A percentile compares a stretch with the other conserved stretches of the same genome.
Evolutionary conservation across 1,284 basidiomycete genomes (phyloP).

Genomic region (Ceratobasidium sp.): DNA sequence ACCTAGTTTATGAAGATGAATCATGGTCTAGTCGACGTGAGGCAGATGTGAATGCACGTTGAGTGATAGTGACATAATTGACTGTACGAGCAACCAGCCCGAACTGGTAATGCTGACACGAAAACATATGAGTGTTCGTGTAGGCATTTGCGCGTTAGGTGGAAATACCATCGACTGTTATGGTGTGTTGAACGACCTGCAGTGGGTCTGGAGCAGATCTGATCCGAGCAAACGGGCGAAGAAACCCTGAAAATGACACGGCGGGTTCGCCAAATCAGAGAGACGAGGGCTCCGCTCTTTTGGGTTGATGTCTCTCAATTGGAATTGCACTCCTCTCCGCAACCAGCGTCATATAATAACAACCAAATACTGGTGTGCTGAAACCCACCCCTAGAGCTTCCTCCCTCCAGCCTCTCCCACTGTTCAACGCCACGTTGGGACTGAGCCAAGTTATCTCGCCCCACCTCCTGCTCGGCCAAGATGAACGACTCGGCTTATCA

Average conservation of each 20-base stretch:
- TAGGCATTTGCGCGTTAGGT: neutral
- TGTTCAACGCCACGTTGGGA: neutral
- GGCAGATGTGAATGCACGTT: neutral
- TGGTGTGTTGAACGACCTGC: neutral
- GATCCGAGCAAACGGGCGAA: too few species aligned
- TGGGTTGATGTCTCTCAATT: constrained; percentile 2
- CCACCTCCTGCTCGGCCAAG: constrained; percentile 1
- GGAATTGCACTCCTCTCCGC: constrained; percentile 5
- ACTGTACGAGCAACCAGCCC: neutral
- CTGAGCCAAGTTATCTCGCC: neutral
- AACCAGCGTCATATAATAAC: constrained; percentile 1
- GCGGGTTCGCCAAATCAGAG: too few species aligned
- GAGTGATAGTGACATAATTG: neutral
- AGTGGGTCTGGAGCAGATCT: neutral
- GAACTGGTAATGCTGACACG: neutral
- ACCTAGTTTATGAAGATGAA: neutral
- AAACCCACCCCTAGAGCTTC: neutral
- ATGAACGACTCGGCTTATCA: constrained; percentile 37
- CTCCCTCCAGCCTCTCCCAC: neutral
- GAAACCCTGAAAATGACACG: too few species aligned
- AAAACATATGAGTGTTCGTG: neutral
- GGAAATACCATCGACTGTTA: neutral
- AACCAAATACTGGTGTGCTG: neutral
- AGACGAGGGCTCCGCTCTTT: neutral
- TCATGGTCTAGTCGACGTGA: neutral